phyloP scores from a whole-genome alignment of 306 rosid genomes.

The Citrullus mucosospermus region DNA sequence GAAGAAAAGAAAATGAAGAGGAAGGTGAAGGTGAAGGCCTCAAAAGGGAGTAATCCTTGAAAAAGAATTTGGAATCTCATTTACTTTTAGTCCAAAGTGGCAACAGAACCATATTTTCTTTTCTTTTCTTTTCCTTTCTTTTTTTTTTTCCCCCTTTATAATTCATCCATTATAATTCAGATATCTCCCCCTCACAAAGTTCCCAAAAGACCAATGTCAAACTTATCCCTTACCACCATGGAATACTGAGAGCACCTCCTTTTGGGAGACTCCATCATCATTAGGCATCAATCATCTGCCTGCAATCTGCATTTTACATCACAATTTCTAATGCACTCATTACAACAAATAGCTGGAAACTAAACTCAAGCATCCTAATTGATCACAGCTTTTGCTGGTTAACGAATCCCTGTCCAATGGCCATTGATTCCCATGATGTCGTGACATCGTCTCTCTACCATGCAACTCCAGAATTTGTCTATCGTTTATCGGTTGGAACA shows the following conservation, averaged over 20 bases:
- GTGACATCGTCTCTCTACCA: slow-evolving; percentile 14
- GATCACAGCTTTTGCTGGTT: slow-evolving; percentile 19
- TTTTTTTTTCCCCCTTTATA: background rate
- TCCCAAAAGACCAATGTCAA: slow-evolving; percentile 20
- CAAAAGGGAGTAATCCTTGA: slow-evolving; percentile 3
- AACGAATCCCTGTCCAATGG: slow-evolving; percentile 16
- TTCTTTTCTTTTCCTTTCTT: background rate
- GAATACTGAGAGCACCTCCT: slow-evolving; percentile 23
- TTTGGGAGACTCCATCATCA: slow-evolving; percentile 11
- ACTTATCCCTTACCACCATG: slow-evolving; percentile 18
- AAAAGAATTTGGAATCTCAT: background rate
- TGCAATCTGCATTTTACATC: slow-evolving; percentile 28
- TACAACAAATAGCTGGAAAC: slow-evolving; percentile 24
- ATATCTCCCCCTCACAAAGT: background rate
- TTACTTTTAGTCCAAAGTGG: slow-evolving; percentile 15
- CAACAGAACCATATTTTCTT: slow-evolving; percentile 21
- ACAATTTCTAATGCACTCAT: slow-evolving; percentile 28
- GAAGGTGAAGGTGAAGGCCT: background rate
- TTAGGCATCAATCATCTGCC: slow-evolving; percentile 5
- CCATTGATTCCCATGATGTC: background rate
- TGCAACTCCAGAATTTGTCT: slow-evolving; percentile 8
- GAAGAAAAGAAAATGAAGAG: too few species aligned
- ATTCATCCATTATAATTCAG: background rate
- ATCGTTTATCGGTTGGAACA: slow-evolving; percentile 25
- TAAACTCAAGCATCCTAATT: slow-evolving; percentile 21